Percentiles rank a stretch among this genome's conserved stretches.
Conservation (phyloP, 495 filamentous ascomycete species). For the Letharia columbiana region DNA sequence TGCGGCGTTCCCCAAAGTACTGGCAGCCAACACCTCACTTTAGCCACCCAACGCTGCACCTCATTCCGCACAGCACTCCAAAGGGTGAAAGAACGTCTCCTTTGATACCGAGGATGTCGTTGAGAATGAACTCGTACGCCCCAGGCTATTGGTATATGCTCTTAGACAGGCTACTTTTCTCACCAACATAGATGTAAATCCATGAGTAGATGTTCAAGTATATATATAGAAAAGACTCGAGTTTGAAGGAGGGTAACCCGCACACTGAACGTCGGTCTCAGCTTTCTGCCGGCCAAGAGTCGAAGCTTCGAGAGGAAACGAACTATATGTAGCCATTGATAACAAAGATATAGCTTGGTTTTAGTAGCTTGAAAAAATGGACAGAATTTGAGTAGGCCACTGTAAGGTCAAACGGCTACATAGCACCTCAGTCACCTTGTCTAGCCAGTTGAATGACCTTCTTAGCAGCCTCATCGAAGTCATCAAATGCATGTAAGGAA, state of each 20-base stretch:
- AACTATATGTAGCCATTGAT: neutral
- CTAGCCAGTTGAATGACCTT: constrained; percentile 62
- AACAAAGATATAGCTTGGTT: neutral
- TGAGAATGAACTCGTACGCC: no score
- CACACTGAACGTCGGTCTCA: neutral
- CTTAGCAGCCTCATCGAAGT: constrained; percentile 68
- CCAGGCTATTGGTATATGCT: no score
- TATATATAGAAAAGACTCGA: neutral
- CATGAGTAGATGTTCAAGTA: neutral
- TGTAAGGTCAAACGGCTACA: neutral
- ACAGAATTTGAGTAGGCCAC: neutral
- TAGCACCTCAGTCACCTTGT: neutral
- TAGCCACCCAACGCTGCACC: no score
- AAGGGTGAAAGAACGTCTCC: no score
- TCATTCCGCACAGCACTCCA: no score
- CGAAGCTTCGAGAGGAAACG: neutral
- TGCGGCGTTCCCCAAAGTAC: no score
- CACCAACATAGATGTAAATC: no score
- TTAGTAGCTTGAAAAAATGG: neutral
- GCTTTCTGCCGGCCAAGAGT: neutral
- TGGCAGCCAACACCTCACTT: no score
- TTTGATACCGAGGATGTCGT: no score
- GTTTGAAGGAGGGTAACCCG: neutral
- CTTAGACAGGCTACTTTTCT: no score
- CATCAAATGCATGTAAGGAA: constrained; percentile 66